phyloP scores from a whole-genome alignment of 768 basidiomycete genomes.

The Strobilomyces dryophilus region DNA sequence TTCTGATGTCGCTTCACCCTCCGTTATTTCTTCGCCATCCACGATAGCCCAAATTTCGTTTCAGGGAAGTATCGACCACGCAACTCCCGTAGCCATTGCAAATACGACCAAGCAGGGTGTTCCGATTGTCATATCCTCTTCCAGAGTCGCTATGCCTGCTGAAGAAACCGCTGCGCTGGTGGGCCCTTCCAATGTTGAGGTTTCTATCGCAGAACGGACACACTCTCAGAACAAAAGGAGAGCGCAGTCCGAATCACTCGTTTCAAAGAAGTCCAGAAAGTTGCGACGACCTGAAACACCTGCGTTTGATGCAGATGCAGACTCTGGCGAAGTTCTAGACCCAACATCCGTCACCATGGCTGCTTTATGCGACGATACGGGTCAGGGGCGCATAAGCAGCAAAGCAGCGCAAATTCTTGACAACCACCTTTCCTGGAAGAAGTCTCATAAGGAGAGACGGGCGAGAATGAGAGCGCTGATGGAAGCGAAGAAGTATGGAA shows the following conservation, averaged over 20 bases:
- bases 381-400: slow-evolving; percentile 74
- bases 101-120: slow-evolving; percentile 6
- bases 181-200: slow-evolving; percentile 17
- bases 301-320: slow-evolving; percentile 52
- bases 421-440: slow-evolving; percentile 72
- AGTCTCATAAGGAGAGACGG: slow-evolving; percentile 61
- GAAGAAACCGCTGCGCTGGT: neutral
- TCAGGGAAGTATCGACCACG: slow-evolving; percentile 2
- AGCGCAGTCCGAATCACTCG: slow-evolving; percentile 12
- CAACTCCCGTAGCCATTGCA: neutral
- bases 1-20: neutral
- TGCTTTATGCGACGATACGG: slow-evolving; percentile 69
- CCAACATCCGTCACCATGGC: slow-evolving; percentile 87
- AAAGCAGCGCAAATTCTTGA: slow-evolving; percentile 68
- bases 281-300: slow-evolving; percentile 47
- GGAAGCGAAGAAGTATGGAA: slow-evolving; percentile 76
- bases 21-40: slow-evolving; percentile 2
- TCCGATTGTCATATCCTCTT: slow-evolving; percentile 19
- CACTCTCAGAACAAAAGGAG: slow-evolving; percentile 18
- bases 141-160: slow-evolving; percentile 7
- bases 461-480: slow-evolving; percentile 56
- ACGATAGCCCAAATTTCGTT: slow-evolving; percentile 5
- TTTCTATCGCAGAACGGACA: slow-evolving; percentile 6
- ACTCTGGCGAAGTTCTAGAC: slow-evolving; percentile 74
- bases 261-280: slow-evolving; percentile 34